Evolutionary conservation across 257 asterid species (phyloP).

Genomic region (Cordia subcordata): DNA sequence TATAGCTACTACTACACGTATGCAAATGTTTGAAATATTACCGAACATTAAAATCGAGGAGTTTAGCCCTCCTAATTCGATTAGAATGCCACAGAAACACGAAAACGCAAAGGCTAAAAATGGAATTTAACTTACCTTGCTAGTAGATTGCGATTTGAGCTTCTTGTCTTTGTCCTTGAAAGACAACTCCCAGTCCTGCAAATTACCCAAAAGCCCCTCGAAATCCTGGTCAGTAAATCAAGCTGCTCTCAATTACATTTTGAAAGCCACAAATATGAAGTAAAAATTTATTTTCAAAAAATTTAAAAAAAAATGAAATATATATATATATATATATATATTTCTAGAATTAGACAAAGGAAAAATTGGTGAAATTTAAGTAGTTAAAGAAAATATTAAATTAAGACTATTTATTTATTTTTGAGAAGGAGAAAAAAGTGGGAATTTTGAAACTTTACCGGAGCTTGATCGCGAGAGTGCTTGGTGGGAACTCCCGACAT

Average conservation of each 20-base stretch:
- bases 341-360: too few species aligned
- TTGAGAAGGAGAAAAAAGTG: too few species aligned
- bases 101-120: not conserved
- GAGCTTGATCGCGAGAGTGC: slow-evolving; percentile 57
- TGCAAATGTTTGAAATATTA: too few species aligned
- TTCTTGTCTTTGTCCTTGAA: slow-evolving; percentile 72
- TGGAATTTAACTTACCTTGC: slow-evolving; percentile 29
- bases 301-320: not conserved
- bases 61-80: not conserved
- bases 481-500: slow-evolving; percentile 67
- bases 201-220: slow-evolving; percentile 74
- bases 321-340: not conserved
- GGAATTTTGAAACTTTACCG: too few species aligned
- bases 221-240: slow-evolving; percentile 46
- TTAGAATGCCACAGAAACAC: not conserved
- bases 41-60: not conserved
- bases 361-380: too few species aligned
- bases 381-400: too few species aligned
- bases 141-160: slow-evolving; percentile 47
- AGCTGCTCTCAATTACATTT: not conserved
- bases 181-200: slow-evolving; percentile 90
- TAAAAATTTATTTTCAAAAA: not conserved
- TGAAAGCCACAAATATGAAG: not conserved
- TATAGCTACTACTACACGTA: not conserved
- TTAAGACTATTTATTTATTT: too few species aligned